Evolutionary conservation across 805 yeast species (phyloP), one percentile per base, ranked within the genome.

Genomic region (Starmerella ratchasimensis): DNA sequence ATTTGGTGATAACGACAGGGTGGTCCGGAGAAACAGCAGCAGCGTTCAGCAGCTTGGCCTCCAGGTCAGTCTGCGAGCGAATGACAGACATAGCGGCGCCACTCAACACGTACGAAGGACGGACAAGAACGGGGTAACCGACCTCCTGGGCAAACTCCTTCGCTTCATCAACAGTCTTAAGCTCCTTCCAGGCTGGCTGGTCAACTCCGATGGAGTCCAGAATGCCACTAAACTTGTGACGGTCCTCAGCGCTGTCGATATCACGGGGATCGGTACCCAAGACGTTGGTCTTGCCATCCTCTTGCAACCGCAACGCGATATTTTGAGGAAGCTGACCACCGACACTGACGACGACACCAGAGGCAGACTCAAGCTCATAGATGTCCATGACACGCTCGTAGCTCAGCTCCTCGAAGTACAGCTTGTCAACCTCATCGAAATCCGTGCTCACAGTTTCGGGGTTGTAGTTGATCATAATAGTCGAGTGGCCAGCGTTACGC

Each of bases 41-140:
- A 32, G 98, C 98, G 53, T 77, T 75, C 43, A 78, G 73, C 53
- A 88, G 69, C 62, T 90, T 84, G 34, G 72, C 58, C 51, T 77
- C 90, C 49, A 88, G 72, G 60, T 90, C 96, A 33, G 69, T 64
- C 58, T 78, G 77, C 45, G 71, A 72, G 56, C 72, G 72, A 49
- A 90, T 86, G 30, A 84, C 95, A 44, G 90, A 78, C 98, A 88
- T 90, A 43, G 98, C 97, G 45, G 98, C 97, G 65, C 98, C 98
- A 40, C 94, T 81, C 47, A 88, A 69, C 34, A 88, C 98, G 56
- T 88, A 88, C 1, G 97, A 86, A 36, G 98, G 98, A 65, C 98
- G 82, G 43, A 88, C 95, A 51, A 88, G 71, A 9, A 88, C 98
- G 35, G 98, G 98, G 71, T 76, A 88, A 17, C 86, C 82, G 38